Percentiles rank a stretch among this genome's conserved stretches.
phyloP scores from a whole-genome alignment of 2,329 filamentous ascomycete species.

The Alternaria sp. region DNA sequence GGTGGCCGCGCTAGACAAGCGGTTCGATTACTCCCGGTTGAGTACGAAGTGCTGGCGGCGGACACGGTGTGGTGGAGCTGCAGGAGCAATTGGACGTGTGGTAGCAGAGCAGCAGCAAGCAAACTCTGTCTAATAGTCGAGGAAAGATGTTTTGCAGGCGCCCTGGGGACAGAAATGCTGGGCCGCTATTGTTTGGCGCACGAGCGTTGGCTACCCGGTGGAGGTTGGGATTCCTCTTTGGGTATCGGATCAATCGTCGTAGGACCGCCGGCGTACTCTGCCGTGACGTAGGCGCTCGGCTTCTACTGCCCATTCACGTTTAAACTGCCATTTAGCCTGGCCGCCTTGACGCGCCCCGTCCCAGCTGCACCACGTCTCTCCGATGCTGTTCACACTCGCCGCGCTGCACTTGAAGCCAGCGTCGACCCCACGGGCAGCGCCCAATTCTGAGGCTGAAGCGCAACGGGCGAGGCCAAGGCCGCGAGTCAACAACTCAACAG shows the following conservation, averaged over 20 bases:
- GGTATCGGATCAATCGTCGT: conserved; percentile 7
- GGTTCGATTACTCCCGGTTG: conserved; percentile 23
- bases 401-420: background rate
- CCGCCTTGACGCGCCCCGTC: background rate
- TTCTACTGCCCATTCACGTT: conserved; percentile 1
- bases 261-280: background rate
- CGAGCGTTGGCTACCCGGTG: conserved; percentile 24
- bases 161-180: background rate
- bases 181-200: conserved; percentile 23
- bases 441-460: conserved; percentile 14
- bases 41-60: conserved; percentile 22
- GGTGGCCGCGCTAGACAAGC: conserved; percentile 38
- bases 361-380: background rate
- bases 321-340: background rate
- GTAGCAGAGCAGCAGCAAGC: conserved; percentile 11
- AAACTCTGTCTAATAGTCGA: background rate
- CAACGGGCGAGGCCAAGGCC: conserved; percentile 23
- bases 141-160: conserved; percentile 1
- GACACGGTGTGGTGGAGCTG: conserved; percentile 20
- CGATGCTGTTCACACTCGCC: background rate
- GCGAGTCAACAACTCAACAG: conserved; percentile 37
- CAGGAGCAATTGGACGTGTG: conserved; percentile 19
- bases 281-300: conserved; percentile 24
- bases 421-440: conserved; percentile 1
- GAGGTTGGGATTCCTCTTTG: conserved; percentile 20